Conservation (phyloP, 129 eudicot genomes). For the Scalesia atractyloides region DNA sequence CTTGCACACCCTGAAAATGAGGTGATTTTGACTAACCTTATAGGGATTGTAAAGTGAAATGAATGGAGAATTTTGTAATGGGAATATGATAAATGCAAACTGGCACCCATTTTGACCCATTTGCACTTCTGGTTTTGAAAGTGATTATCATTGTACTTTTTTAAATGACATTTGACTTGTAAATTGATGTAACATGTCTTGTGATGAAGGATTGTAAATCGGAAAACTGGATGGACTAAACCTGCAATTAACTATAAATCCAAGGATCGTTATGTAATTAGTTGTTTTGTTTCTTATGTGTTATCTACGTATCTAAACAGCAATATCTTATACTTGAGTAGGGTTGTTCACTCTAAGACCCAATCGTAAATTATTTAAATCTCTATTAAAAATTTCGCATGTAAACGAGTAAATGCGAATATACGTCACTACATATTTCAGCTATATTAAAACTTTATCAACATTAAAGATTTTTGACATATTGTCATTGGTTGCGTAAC, state of each 20-base stretch:
- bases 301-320: too few relatives aligned
- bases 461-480: too few relatives aligned
- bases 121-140: background rate
- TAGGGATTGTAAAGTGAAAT: constrained; percentile 44
- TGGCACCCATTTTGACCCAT: constrained; percentile 17
- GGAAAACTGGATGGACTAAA: background rate
- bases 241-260: too few relatives aligned
- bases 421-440: too few relatives aligned
- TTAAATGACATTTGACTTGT: background rate
- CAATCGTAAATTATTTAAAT: too few relatives aligned
- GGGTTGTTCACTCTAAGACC: too few relatives aligned
- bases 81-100: constrained; percentile 13
- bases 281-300: too few relatives aligned
- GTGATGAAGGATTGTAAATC: background rate
- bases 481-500: too few relatives aligned
- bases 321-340: too few relatives aligned
- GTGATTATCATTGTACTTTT: background rate
- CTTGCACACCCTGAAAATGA: constrained; percentile 38
- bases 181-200: background rate
- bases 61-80: constrained; percentile 7
- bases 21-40: constrained; percentile 55
- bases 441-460: too few relatives aligned
- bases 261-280: background rate
- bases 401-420: too few relatives aligned
- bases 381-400: too few relatives aligned